These are phyloP conservation scores for Bruguiera gymnorhiza DNA, from an alignment of 345 rosid genomes.

Conservation along the genomic window DNA sequence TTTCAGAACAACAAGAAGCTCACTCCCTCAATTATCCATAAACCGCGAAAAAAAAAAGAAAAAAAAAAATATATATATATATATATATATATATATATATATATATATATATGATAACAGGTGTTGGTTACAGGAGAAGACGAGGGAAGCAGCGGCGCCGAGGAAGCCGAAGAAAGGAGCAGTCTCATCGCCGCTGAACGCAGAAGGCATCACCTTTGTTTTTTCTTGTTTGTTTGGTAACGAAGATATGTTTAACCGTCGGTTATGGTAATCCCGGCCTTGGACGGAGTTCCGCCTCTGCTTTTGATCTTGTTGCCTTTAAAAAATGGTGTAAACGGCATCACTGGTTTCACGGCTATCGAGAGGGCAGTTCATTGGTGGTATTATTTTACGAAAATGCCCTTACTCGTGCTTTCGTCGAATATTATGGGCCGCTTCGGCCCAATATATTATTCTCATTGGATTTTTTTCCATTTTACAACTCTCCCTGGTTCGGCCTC, in stretches of 20 bases:
- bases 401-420: too few species aligned
- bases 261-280: too few species aligned
- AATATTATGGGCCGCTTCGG: too few species aligned
- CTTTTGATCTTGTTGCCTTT: not conserved
- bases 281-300: too few species aligned
- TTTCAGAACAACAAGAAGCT: not conserved
- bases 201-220: conserved; percentile 6
- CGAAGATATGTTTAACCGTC: not conserved
- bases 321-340: not conserved
- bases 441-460: too few species aligned
- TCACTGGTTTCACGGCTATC: not conserved
- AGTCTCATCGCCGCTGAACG: conserved; percentile 18
- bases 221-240: not conserved
- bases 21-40: not conserved
- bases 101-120: not conserved
- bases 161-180: conserved; percentile 23
- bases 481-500: too few species aligned
- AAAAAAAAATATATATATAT: not conserved
- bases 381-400: too few species aligned
- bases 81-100: too few species aligned
- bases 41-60: not conserved
- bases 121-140: conserved; percentile 9
- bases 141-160: conserved; percentile 19
- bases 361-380: not conserved
- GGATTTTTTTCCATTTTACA: too few species aligned